Evolutionary conservation across 768 basidiomycete genomes (phyloP).

Genomic region (Suillus plorans): DNA sequence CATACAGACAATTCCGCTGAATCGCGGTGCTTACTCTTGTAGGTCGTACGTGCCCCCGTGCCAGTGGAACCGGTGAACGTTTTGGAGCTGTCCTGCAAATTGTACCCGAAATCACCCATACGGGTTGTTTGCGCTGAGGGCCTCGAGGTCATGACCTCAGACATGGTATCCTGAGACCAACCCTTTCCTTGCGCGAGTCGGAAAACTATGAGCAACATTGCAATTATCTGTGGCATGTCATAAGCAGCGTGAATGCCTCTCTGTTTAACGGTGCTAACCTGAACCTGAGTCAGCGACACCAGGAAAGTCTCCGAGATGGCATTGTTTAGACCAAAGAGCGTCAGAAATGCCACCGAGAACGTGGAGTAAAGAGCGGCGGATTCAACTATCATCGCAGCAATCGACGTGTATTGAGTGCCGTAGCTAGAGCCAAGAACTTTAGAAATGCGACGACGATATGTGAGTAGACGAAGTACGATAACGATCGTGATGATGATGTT

Average conservation of each 20-base stretch:
- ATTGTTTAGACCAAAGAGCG: conserved; percentile 21
- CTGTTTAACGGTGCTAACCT: conserved; percentile 17
- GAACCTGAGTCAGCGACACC: conserved; percentile 26
- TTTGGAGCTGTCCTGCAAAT: neutral
- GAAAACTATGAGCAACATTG: conserved; percentile 30
- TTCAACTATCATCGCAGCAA: conserved; percentile 37
- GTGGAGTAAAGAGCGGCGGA: conserved; percentile 31
- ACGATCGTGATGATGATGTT: conserved; percentile 33
- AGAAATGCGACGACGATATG: conserved; percentile 14
- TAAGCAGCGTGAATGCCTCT: neutral
- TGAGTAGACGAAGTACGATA: conserved; percentile 30
- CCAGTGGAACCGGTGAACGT: neutral
- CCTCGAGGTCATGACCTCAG: neutral
- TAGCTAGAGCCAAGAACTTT: conserved; percentile 22
- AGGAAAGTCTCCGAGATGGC: conserved; percentile 30
- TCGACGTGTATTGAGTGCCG: conserved; percentile 27
- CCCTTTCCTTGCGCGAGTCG: conserved; percentile 29
- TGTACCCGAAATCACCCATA: neutral
- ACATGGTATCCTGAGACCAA: conserved; percentile 16
- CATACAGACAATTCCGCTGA: neutral
- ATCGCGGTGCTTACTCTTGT: neutral
- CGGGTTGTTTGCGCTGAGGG: neutral
- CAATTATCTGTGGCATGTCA: conserved; percentile 20
- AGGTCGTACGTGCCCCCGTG: neutral
- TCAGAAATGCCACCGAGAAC: conserved; percentile 29